phyloP scores from a whole-genome alignment of 1,284 basidiomycete genomes.

The Crepidotus sp. region DNA sequence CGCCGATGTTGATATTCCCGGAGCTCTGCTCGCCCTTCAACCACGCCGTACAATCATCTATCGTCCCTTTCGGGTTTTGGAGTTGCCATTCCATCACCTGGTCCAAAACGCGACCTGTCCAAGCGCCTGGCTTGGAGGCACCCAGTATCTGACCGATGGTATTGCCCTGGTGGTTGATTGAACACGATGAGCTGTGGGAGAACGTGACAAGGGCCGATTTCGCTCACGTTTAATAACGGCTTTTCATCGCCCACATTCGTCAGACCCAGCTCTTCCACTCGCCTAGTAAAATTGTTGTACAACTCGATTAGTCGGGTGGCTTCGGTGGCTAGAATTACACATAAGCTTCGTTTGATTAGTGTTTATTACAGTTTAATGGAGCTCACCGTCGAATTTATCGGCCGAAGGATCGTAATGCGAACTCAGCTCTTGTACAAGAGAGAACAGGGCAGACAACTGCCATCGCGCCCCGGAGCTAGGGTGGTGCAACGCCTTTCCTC shows the following conservation, averaged over 20 bases:
- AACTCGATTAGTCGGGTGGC: constrained; percentile 41
- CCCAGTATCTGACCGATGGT: constrained; percentile 52
- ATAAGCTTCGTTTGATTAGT: not conserved
- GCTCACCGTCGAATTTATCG: constrained; percentile 43
- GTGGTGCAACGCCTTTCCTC: constrained; percentile 62
- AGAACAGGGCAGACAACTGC: constrained; percentile 67
- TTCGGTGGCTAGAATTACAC: constrained; percentile 28
- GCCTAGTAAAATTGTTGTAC: constrained; percentile 59
- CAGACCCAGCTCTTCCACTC: constrained; percentile 57
- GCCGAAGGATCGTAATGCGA: constrained; percentile 39
- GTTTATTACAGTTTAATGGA: not conserved
- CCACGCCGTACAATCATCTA: constrained; percentile 65
- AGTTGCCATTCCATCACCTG: constrained; percentile 79
- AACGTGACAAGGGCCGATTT: not conserved
- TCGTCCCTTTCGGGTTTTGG: constrained; percentile 55
- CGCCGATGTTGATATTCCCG: constrained; percentile 34
- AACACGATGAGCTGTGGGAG: constrained; percentile 4
- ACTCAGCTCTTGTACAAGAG: constrained; percentile 64
- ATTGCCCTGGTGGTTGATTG: constrained; percentile 48
- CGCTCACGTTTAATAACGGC: constrained; percentile 67
- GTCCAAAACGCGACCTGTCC: constrained; percentile 57
- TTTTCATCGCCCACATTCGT: constrained; percentile 54
- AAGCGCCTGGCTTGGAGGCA: constrained; percentile 52
- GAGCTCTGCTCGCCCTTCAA: constrained; percentile 44
- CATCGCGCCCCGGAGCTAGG: constrained; percentile 55